Percentiles rank a stretch among this genome's conserved stretches.
These are phyloP conservation scores for Ottelia alismoides DNA, from an alignment of 106 monocot genomes.

Conservation along the genomic window DNA sequence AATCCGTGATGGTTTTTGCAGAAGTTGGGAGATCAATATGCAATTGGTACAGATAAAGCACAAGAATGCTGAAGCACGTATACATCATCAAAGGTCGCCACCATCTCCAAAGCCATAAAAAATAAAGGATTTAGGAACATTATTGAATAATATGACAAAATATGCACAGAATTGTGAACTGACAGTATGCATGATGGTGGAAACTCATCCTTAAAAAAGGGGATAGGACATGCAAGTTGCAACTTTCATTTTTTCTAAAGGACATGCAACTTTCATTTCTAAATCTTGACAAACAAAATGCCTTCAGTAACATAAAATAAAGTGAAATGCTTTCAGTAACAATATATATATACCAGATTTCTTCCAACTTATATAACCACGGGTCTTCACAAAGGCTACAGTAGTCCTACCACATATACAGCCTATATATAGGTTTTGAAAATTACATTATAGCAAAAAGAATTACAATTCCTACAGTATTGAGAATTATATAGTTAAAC, in stretches of 20 bases:
- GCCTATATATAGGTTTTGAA: no score
- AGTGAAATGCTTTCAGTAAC: not conserved
- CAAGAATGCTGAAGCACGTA: slow-evolving; percentile 65
- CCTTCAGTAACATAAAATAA: not conserved
- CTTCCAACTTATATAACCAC: not conserved
- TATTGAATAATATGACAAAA: not conserved
- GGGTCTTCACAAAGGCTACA: not conserved
- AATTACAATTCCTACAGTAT: no score
- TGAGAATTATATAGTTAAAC: no score
- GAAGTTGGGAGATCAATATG: slow-evolving; percentile 51
- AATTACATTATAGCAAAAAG: no score
- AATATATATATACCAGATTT: not conserved
- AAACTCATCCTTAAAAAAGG: not conserved
- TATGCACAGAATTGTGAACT: not conserved
- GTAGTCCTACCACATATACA: not conserved
- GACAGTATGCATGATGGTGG: not conserved
- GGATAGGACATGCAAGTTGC: not conserved
- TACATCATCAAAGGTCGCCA: slow-evolving; percentile 73
- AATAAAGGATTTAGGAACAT: not conserved
- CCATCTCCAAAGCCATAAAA: slow-evolving; percentile 47
- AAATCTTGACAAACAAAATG: not conserved
- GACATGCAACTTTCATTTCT: not conserved
- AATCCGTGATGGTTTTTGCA: slow-evolving; percentile 43
- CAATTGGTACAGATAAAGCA: slow-evolving; percentile 81
- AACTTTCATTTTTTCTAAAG: not conserved